Evolutionary conservation across 179 eudicot species (phyloP).

Genomic region (Beta lomatogona): DNA sequence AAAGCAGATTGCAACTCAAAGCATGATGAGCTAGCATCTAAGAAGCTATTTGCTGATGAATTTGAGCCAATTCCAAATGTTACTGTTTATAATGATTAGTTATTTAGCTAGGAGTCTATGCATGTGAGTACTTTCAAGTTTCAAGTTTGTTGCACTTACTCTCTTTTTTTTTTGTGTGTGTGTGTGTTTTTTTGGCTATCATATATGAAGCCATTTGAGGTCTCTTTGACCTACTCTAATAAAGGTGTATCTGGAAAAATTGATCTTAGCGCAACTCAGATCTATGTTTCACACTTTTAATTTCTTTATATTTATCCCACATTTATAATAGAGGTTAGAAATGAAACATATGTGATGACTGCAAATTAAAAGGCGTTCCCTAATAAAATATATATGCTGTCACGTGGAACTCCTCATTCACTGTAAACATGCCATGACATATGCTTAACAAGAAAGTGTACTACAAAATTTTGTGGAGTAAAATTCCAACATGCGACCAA

Average conservation of each 20-base stretch:
- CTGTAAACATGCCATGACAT: too few species aligned
- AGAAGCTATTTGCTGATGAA: slow-evolving; percentile 13
- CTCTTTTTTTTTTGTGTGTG: not conserved
- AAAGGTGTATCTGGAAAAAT: too few species aligned
- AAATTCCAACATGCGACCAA: too few species aligned
- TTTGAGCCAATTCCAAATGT: slow-evolving; percentile 38
- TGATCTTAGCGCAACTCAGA: too few species aligned
- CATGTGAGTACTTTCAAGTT: not conserved
- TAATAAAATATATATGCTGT: too few species aligned
- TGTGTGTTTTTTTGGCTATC: not conserved
- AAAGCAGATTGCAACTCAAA: not conserved
- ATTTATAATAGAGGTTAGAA: not conserved
- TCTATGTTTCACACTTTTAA: too few species aligned
- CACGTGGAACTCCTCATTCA: too few species aligned
- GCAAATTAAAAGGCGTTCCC: too few species aligned
- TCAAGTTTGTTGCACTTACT: not conserved
- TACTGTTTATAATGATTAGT: slow-evolving; percentile 11
- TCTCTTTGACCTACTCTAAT: not conserved
- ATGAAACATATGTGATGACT: not conserved
- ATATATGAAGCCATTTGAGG: not conserved
- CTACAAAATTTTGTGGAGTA: too few species aligned
- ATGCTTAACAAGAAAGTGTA: too few species aligned
- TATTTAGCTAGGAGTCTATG: not conserved
- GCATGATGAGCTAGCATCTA: not conserved
- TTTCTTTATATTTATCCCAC: not conserved